Evolutionary conservation across 192 early-diverging fungal genomes (phyloP).

Genomic region (Linnemannia elongata): DNA sequence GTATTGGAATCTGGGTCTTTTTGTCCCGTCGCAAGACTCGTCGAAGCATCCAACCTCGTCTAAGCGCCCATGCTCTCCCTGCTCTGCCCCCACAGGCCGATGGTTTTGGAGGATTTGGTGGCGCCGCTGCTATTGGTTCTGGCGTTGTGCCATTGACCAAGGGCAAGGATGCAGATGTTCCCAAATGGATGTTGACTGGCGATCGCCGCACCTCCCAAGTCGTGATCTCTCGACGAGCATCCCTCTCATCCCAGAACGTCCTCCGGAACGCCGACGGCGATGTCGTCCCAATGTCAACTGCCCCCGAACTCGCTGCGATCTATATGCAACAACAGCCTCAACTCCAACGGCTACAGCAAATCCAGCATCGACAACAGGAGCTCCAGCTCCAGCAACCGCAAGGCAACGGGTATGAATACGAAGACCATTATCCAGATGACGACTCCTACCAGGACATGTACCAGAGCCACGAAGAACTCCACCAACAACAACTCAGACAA

Average conservation of each 20-base stretch:
- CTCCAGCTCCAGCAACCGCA: background rate
- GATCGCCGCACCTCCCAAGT: background rate
- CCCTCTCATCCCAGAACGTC: constrained; percentile 6
- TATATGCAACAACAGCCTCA: background rate
- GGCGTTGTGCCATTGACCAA: background rate
- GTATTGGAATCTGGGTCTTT: constrained; percentile 3
- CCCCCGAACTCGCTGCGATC: background rate
- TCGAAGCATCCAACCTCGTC: background rate
- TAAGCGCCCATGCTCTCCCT: background rate
- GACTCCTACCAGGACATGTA: background rate
- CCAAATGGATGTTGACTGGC: constrained; percentile 22
- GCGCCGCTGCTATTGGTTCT: background rate
- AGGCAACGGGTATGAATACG: background rate
- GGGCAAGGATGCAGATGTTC: constrained; percentile 6
- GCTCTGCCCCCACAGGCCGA: background rate
- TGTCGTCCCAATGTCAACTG: background rate
- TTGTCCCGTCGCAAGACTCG: constrained; percentile 7
- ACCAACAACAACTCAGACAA: background rate
- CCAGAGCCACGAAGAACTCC: background rate
- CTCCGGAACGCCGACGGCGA: background rate
- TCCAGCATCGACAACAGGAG: background rate
- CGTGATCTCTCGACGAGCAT: background rate
- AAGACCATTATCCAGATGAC: background rate
- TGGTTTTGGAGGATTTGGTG: background rate
- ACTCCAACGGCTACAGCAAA: background rate